Base-by-base conservation (phyloP, 2,329 filamentous ascomycete species). In the Shiraia bambusicola region DNA sequence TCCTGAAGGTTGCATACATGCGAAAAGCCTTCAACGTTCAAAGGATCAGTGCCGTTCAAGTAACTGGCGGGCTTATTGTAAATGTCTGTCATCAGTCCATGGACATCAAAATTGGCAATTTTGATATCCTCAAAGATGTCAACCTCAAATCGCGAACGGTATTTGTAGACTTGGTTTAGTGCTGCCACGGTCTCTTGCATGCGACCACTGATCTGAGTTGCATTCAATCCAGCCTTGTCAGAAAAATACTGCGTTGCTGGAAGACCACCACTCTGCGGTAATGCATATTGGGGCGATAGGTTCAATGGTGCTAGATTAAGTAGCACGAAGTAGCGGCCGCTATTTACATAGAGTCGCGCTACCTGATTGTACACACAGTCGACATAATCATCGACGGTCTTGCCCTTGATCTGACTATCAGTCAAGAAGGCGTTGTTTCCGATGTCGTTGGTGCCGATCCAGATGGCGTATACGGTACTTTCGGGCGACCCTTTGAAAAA, bases 391-490 rank as follows among this genome's bases (percentile, higher is more conserved):
- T 75, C 71, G 5, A 90, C 75, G 2, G 79, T 83, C 16, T 80
- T 82, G 10, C 76, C 78, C 0, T 70, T 54, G 4, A 76, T 66
- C 60, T 88, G 83, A 16, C 73, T 75, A 59, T 88, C 84, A 4
- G 77, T 81, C 24, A 91, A 64, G 59, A 90, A 85, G 7, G 78
- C 84, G 37, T 75, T 67, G 42, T 73, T 75, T 15, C 87, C 86
- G 8, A 92, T 72, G 58, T 93, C 87, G 60, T 92, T 92, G 16
- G 86, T 90, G 3, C 87, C 87, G 55, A 91, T 89, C 85, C 85
- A 91, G 36, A 91, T 77, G 1, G 81, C 76, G 58, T 89, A 91
- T 2, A 88, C 81, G 0, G 86, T 88, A 49, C 83, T 81, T 22
- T 78, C 68, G 2, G 76, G 54, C 2, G 72, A 74, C 32, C 72